Evolutionary conservation across 2,329 filamentous ascomycete species (phyloP), one percentile per base, ranked within the genome.

Genomic region (Pezizomycotina sp.): DNA sequence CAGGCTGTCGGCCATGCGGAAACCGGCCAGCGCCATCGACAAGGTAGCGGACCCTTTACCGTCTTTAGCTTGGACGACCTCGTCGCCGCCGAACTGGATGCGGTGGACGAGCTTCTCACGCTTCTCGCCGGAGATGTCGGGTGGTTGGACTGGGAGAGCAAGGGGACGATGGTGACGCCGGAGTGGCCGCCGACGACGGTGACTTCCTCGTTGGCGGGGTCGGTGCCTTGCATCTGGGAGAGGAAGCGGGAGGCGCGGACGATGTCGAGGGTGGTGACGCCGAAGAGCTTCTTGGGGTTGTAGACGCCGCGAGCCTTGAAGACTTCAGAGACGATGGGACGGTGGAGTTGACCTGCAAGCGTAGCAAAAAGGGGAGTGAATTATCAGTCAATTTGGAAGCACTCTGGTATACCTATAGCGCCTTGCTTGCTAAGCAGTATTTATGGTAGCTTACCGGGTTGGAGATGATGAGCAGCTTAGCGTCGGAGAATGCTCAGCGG

Each of bases 31-130:
- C 56, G 86, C 86, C 86, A 98, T 98, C 66, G 83, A 93, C 53
- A 95, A 79, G 48, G 86, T 95, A 59, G 86, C 86, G 52, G 83
- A 93, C 54, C 86, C 86, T 56, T 84, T 83, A 62, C 86, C 89
- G 59, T 86, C 84, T 79, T 95, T 95, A 64, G 86, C 89, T 74
- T 93, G 73, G 66, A 95, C 86, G 52, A 95, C 86, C 75, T 95
- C 86, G 61, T 95, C 86, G 69, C 86, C 86, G 62, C 89, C 86
- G 61, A 95, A 95, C 68, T 95, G 86, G 56, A 95, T 89, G 60
- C 89, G 84, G 62, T 84, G 74, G 64, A 95, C 67, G 55, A 95
- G 81, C 46, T 70, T 69, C 49, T 74, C 71, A 45, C 71, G 69
- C 56, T 73, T 66, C 61, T 83, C 68, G 61, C 81, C 77, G 54